Conservation (phyloP, 495 filamentous ascomycete species). For the Sphaerosporella brunnea region DNA sequence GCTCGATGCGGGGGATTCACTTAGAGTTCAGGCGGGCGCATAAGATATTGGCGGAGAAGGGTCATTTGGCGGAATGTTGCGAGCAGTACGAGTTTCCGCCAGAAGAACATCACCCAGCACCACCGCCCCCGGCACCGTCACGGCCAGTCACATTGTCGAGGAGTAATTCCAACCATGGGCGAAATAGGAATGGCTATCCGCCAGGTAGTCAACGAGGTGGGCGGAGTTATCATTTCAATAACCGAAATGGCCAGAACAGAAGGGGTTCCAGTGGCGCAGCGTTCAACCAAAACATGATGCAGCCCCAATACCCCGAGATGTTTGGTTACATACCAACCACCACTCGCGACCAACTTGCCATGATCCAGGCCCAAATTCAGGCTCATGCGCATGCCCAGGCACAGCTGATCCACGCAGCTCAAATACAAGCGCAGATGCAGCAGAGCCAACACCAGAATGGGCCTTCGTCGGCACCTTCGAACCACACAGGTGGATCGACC, state of each 20-base stretch:
- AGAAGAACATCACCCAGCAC: constrained; percentile 60
- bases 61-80: constrained; percentile 60
- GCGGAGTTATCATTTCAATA: constrained; percentile 30
- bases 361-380: constrained; percentile 38
- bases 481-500: not conserved
- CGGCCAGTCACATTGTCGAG: constrained; percentile 39
- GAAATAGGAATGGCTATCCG: constrained; percentile 30
- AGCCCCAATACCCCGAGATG: constrained; percentile 10
- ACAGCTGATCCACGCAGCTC: constrained; percentile 28
- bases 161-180: constrained; percentile 32
- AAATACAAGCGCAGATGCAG: constrained; percentile 42
- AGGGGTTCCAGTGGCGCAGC: constrained; percentile 7
- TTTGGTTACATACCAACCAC: constrained; percentile 20
- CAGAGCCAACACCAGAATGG: constrained; percentile 14
- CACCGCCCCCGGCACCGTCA: constrained; percentile 48
- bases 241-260: constrained; percentile 14
- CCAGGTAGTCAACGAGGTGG: constrained; percentile 40
- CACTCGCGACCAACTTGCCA: constrained; percentile 17
- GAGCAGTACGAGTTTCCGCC: constrained; percentile 70
- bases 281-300: constrained; percentile 3
- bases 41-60: constrained; percentile 48
- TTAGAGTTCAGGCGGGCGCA: constrained; percentile 78
- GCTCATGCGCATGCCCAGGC: constrained; percentile 46
- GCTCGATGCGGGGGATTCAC: constrained; percentile 77
- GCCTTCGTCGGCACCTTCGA: constrained; percentile 1